Evolutionary conservation across 2,329 filamentous ascomycete genomes (phyloP).

Genomic region (Emmonsia crescens): DNA sequence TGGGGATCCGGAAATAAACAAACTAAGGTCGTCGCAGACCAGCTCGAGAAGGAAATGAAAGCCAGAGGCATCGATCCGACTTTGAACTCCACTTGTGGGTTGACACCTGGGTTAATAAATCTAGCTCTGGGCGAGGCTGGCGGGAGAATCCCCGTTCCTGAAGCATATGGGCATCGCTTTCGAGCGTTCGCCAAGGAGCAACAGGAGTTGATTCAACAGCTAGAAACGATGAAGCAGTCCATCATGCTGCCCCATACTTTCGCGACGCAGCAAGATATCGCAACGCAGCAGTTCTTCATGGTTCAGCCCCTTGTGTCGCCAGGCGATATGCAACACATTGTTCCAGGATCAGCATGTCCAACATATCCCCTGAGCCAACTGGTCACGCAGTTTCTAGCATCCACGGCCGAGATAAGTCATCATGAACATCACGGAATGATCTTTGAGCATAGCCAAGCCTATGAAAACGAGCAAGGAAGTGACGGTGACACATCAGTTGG

Average conservation of each 20-base stretch:
- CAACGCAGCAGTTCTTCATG: background rate
- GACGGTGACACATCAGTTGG: background rate
- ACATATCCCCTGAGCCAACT: background rate
- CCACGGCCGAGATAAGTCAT: background rate
- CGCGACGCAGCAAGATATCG: background rate
- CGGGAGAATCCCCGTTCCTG: slow-evolving; percentile 10
- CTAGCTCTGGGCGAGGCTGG: slow-evolving; percentile 7
- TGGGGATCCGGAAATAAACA: slow-evolving; percentile 20
- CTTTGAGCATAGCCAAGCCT: background rate
- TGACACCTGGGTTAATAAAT: slow-evolving; percentile 14
- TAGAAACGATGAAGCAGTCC: background rate
- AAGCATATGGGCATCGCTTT: background rate
- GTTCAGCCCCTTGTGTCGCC: background rate
- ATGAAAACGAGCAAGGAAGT: background rate
- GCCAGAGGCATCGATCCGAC: slow-evolving; percentile 5
- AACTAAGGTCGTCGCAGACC: slow-evolving; percentile 11
- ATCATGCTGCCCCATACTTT: background rate
- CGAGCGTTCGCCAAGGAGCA: background rate
- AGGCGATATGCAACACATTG: background rate
- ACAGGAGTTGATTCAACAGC: background rate
- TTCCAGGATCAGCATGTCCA: background rate
- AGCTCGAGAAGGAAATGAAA: slow-evolving; percentile 3
- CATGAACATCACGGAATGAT: background rate
- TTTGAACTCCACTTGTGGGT: slow-evolving; percentile 13
- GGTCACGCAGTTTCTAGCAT: background rate